These are phyloP conservation scores for Prunus fruticosa DNA, from an alignment of 306 rosid genomes.

Conservation along the genomic window DNA sequence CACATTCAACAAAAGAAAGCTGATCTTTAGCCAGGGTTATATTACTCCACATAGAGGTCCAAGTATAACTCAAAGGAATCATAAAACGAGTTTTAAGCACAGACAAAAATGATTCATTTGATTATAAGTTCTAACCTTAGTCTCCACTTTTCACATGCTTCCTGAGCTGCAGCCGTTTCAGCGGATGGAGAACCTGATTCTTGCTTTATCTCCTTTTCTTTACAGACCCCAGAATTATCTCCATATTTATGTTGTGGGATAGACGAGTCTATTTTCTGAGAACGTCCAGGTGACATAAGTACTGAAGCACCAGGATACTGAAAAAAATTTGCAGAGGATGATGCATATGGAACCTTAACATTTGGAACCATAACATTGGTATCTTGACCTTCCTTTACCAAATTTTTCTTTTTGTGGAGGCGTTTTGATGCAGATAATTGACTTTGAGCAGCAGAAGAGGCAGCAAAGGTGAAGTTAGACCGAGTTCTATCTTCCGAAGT, in stretches of 20 bases:
- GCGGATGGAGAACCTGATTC: constrained; percentile 45
- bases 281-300: constrained; percentile 39
- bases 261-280: constrained; percentile 44
- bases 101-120: constrained; percentile 12
- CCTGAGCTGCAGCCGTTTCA: constrained; percentile 58
- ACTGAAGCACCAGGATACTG: constrained; percentile 55
- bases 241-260: constrained; percentile 35
- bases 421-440: constrained; percentile 62
- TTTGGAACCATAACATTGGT: constrained; percentile 34
- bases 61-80: neutral
- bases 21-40: neutral
- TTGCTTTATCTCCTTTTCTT: constrained; percentile 43
- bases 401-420: constrained; percentile 53
- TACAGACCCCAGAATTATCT: constrained; percentile 35
- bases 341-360: constrained; percentile 57
- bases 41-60: neutral
- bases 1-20: constrained; percentile 19
- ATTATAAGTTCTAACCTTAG: constrained; percentile 52
- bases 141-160: constrained; percentile 94
- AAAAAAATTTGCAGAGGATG: constrained; percentile 49
- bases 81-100: neutral
- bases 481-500: constrained; percentile 46
- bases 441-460: constrained; percentile 59
- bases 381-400: constrained; percentile 61
- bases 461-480: constrained; percentile 73